Conservation (phyloP, 2,329 filamentous ascomycete species). For the Magnaporthales sp. region DNA sequence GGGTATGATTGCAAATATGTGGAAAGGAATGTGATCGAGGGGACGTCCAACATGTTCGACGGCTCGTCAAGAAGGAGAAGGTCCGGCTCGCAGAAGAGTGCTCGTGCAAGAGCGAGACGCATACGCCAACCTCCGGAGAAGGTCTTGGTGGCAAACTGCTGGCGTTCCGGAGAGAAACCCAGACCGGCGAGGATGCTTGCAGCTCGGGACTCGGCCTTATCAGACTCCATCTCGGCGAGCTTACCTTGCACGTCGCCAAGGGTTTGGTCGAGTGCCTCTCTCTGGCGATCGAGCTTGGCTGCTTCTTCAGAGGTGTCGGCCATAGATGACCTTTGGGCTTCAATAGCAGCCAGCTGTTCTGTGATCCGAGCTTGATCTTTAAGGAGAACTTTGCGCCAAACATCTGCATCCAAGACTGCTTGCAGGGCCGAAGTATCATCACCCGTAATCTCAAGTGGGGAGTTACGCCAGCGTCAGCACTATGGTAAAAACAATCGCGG, state of each 20-base stretch:
- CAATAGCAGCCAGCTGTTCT: constrained; percentile 65
- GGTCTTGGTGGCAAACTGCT: constrained; percentile 89
- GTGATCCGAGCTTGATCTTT: constrained; percentile 83
- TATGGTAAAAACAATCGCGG: too few species aligned
- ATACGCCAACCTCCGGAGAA: constrained; percentile 99
- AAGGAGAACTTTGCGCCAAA: constrained; percentile 94
- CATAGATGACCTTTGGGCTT: constrained; percentile 66
- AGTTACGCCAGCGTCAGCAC: background rate
- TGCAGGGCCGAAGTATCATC: constrained; percentile 94
- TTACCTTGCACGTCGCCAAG: constrained; percentile 87
- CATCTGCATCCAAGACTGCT: constrained; percentile 92
- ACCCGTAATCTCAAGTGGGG: constrained; percentile 61
- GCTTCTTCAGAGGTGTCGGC: constrained; percentile 91
- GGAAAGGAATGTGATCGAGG: constrained; percentile 96
- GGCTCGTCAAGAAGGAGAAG: constrained; percentile 94
- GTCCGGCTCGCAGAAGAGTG: constrained; percentile 96
- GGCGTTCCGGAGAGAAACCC: constrained; percentile 88
- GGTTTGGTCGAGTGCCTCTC: constrained; percentile 83
- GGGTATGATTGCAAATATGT: constrained; percentile 93
- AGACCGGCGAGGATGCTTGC: constrained; percentile 95
- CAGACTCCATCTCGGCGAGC: constrained; percentile 95
- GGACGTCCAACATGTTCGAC: constrained; percentile 99
- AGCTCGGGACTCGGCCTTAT: constrained; percentile 92
- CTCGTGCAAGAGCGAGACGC: constrained; percentile 88
- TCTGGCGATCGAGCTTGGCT: constrained; percentile 72